Percentiles rank a stretch among this genome's conserved stretches.
Evolutionary conservation across 225 moss, liverwort and hornwort genomes (phyloP).

Genomic region (Physcomitrellopsis africana): DNA sequence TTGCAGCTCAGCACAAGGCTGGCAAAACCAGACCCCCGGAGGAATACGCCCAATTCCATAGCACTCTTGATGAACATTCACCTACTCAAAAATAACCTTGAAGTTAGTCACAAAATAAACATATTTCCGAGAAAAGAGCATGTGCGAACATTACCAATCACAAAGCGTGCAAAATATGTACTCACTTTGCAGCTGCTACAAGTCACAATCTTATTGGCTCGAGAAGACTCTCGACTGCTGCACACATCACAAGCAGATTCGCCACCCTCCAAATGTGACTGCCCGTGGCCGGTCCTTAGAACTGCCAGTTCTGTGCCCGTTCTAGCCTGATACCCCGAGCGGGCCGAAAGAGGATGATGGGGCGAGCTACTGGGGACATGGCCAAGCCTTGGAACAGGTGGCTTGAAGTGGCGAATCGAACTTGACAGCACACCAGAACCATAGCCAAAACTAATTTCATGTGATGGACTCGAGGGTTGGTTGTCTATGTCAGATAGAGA

Average conservation of each 20-base stretch:
- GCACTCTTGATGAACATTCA: conserved; percentile 74
- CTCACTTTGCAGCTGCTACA: conserved; percentile 75
- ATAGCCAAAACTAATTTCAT: conserved; percentile 40
- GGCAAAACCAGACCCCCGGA: conserved; percentile 62
- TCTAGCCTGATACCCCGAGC: conserved; percentile 57
- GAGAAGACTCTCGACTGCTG: conserved; percentile 56
- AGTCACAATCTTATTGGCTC: conserved; percentile 58
- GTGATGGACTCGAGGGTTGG: conserved; percentile 46
- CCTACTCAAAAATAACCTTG: conserved; percentile 46
- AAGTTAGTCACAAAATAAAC: conserved; percentile 26
- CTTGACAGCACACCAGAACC: conserved; percentile 43
- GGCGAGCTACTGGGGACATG: conserved; percentile 39
- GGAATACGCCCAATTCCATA: conserved; percentile 64
- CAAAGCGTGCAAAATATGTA: conserved; percentile 4
- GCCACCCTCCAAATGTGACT: conserved; percentile 42
- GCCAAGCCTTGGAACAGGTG: conserved; percentile 58
- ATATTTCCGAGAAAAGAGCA: conserved; percentile 17
- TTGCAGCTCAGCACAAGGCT: conserved; percentile 69
- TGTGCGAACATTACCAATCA: conserved; percentile 15
- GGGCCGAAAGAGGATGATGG: conserved; percentile 42
- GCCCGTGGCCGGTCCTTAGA: conserved; percentile 43
- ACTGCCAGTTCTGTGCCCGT: conserved; percentile 46
- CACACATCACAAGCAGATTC: conserved; percentile 62
- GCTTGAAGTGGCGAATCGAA: conserved; percentile 59
- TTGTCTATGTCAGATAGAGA: conserved; percentile 48